phyloP scores from a whole-genome alignment of 2,329 filamentous ascomycete genomes.

The Dactylellina cionopaga region DNA sequence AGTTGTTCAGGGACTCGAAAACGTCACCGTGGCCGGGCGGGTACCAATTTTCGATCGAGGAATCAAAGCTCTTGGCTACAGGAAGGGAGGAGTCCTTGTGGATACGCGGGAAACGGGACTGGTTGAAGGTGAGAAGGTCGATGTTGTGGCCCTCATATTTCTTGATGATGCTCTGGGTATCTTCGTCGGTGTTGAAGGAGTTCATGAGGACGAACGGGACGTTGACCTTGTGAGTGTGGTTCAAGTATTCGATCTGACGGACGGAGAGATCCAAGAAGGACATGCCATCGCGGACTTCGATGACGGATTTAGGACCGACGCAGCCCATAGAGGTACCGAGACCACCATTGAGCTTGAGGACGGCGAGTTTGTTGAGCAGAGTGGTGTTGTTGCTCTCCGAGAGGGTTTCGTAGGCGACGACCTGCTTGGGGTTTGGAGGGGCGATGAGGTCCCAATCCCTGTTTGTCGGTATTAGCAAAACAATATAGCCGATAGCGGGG shows the following conservation, averaged over 20 bases:
- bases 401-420: conserved; percentile 92
- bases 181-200: conserved; percentile 99
- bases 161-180: conserved; percentile 99
- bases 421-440: conserved; percentile 90
- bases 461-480: conserved; percentile 55
- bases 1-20: conserved; percentile 99
- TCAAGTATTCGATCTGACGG: conserved; percentile 98
- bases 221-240: conserved; percentile 96
- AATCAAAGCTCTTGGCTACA: conserved; percentile 87
- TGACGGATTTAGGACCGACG: conserved; percentile 98
- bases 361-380: conserved; percentile 96
- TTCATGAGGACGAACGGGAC: conserved; percentile 99
- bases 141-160: conserved; percentile 99
- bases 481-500: conserved; percentile 37
- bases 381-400: conserved; percentile 88
- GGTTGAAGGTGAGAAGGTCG: conserved; percentile 99
- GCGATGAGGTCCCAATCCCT: conserved; percentile 97
- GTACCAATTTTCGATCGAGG: conserved; percentile 95
- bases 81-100: conserved; percentile 98
- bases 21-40: conserved; percentile 99
- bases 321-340: conserved; percentile 99
- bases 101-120: conserved; percentile 97
- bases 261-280: conserved; percentile 99
- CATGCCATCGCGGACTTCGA: conserved; percentile 99
- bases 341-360: conserved; percentile 99